phyloP scores from a whole-genome alignment of 305 asterid species.

The Solanum hybrid region DNA sequence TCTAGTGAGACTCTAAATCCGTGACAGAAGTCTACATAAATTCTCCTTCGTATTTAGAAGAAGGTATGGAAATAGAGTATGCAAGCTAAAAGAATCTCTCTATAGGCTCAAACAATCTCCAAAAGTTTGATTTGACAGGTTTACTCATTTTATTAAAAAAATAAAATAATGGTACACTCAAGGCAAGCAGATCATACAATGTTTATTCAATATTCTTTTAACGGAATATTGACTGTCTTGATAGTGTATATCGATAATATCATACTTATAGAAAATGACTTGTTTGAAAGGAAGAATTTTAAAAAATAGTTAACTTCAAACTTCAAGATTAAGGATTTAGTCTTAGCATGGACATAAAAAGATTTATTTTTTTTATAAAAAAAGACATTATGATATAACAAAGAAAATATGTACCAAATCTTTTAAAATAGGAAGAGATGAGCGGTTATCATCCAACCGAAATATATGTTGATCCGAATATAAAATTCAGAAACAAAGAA shows the following conservation, averaged over 20 bases:
- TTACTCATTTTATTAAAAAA: no score
- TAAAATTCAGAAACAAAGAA: no score
- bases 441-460: not conserved
- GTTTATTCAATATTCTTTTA: not conserved
- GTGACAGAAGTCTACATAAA: no score
- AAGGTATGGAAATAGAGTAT: not conserved
- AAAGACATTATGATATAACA: not conserved
- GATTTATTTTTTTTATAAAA: no score
- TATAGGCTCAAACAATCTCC: not conserved
- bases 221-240: not conserved
- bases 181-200: not conserved
- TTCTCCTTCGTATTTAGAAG: not conserved
- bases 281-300: not conserved
- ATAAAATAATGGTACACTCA: not conserved
- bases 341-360: not conserved
- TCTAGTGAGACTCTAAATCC: no score
- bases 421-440: not conserved
- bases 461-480: not conserved
- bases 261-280: not conserved
- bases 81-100: not conserved
- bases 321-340: not conserved
- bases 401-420: not conserved
- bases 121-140: not conserved
- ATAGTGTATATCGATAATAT: no score
- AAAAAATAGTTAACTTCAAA: not conserved